phyloP scores from a whole-genome alignment of 768 basidiomycete genomes.

The Agaricus subrufescens region DNA sequence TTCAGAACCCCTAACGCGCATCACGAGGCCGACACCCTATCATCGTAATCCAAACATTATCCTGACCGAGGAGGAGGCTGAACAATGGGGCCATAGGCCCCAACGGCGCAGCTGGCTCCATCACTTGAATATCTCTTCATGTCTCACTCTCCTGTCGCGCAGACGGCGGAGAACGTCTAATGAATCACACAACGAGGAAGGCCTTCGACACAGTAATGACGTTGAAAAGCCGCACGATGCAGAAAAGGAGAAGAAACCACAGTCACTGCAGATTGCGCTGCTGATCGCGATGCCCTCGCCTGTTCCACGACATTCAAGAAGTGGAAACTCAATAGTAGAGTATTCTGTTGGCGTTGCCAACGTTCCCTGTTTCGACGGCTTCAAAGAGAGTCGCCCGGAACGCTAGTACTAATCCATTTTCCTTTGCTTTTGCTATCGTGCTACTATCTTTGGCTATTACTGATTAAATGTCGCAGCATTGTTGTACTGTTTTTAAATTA shows the following conservation, averaged over 20 bases:
- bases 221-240: slow-evolving; percentile 1
- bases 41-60: slow-evolving; percentile 4
- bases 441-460: no score
- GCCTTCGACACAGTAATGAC: neutral
- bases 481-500: no score
- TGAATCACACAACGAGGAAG: neutral
- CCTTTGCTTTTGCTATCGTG: no score
- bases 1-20: neutral
- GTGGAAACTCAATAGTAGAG: slow-evolving; percentile 20
- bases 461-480: no score
- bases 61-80: neutral
- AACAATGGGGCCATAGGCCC: neutral
- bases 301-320: neutral
- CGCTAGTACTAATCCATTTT: no score
- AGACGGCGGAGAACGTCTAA: neutral
- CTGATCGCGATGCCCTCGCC: slow-evolving; percentile 44
- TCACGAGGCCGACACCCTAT: slow-evolving; percentile 3
- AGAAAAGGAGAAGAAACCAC: neutral
- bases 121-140: slow-evolving; percentile 1
- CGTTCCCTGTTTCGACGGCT: slow-evolving; percentile 24
- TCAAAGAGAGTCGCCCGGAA: neutral
- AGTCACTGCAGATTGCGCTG: slow-evolving; percentile 31
- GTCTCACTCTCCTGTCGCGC: neutral
- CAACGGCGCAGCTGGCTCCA: neutral
- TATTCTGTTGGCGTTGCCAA: slow-evolving; percentile 41